These are phyloP conservation scores for Aspergillus neotritici DNA, from an alignment of 2,329 filamentous ascomycete genomes.

Conservation along the genomic window DNA sequence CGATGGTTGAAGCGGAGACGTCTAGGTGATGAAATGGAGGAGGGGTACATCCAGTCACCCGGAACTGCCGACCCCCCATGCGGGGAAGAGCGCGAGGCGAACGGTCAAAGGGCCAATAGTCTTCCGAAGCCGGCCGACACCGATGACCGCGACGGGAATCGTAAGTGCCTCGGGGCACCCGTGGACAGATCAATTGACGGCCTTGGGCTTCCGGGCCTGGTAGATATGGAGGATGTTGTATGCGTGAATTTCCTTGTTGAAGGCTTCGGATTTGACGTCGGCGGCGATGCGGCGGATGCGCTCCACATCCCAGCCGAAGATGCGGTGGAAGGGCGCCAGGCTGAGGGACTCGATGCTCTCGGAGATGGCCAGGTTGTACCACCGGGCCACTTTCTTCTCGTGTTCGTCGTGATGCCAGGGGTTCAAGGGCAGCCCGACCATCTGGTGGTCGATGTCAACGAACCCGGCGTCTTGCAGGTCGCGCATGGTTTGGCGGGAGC, in stretches of 20 bases:
- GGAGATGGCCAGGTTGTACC: slow-evolving; percentile 75
- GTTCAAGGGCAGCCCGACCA: slow-evolving; percentile 66
- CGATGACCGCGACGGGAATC: no score
- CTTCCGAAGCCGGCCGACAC: no score
- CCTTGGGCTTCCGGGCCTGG: slow-evolving; percentile 34
- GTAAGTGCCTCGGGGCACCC: background rate
- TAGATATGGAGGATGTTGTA: slow-evolving; percentile 56
- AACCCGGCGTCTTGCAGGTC: slow-evolving; percentile 68
- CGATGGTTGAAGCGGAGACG: no score
- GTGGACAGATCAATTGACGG: slow-evolving; percentile 7
- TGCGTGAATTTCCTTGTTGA: slow-evolving; percentile 60
- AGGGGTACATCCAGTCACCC: no score
- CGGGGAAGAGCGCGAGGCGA: no score
- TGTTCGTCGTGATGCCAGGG: slow-evolving; percentile 63
- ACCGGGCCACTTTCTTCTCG: slow-evolving; percentile 65
- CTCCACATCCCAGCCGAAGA: slow-evolving; percentile 55
- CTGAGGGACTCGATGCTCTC: slow-evolving; percentile 69
- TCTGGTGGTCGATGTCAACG: slow-evolving; percentile 67
- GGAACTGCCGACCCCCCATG: no score
- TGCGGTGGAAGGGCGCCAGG: slow-evolving; percentile 64
- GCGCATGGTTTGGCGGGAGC: slow-evolving; percentile 51
- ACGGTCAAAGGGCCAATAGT: no score
- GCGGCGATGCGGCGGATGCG: slow-evolving; percentile 59
- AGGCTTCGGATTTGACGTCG: slow-evolving; percentile 63
- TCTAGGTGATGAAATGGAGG: no score